Evolutionary conservation across 306 rosid genomes (phyloP).

Genomic region (Cucumis cinereus): DNA sequence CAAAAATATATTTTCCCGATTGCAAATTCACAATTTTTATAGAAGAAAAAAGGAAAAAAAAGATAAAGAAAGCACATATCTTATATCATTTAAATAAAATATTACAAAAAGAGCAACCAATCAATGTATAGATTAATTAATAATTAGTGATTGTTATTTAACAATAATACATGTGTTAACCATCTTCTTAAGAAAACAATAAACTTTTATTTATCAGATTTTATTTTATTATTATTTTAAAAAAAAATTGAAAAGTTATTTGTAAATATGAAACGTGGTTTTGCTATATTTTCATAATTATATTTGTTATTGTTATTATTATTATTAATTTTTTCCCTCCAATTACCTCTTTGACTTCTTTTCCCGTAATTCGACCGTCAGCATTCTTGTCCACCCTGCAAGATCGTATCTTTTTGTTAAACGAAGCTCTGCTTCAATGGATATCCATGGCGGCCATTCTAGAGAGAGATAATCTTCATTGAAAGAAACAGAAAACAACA

Average conservation of each 20-base stretch:
- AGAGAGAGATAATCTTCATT: background rate
- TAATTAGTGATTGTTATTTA: background rate
- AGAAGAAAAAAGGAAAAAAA: background rate
- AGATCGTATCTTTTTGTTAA: background rate
- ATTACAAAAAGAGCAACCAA: background rate
- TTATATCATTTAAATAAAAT: background rate
- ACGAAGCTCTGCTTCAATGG: background rate
- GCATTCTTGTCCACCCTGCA: slow-evolving; percentile 90
- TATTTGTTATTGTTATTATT: background rate
- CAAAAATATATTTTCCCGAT: too few species aligned
- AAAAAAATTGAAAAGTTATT: too few species aligned
- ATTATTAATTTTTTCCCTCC: background rate
- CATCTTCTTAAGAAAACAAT: background rate
- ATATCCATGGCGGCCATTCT: background rate
- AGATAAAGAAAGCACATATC: background rate
- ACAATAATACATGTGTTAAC: background rate
- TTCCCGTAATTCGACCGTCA: slow-evolving; percentile 67
- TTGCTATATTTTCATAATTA: too few species aligned
- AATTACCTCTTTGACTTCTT: slow-evolving; percentile 69
- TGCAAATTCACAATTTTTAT: too few species aligned
- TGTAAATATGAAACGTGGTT: too few species aligned
- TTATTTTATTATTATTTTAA: too few species aligned
- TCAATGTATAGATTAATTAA: too few species aligned
- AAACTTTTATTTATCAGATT: background rate
- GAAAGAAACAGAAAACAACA: too few species aligned